Evolutionary conservation across 2,329 filamentous ascomycete genomes (phyloP), one percentile per base, ranked within the genome.

Genomic region (Ophiostoma tasmaniense): DNA sequence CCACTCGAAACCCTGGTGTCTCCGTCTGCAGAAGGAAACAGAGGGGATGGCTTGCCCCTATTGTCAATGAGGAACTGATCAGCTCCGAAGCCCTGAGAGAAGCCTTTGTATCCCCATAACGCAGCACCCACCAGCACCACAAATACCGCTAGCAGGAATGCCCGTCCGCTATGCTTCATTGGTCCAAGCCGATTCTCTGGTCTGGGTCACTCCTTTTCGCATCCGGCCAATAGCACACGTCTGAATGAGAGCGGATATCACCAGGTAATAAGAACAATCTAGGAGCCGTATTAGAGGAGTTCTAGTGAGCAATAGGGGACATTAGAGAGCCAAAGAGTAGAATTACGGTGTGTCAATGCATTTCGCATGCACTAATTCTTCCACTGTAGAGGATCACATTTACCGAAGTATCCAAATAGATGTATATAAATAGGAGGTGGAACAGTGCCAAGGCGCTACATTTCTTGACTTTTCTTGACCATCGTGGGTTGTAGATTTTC

Each of bases 401-500:
- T 45, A 45, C 42, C 42, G 42, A 45, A 55, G 50, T 22, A 55
- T 28, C 3, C 8, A 33, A 59, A 28, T 13, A 61, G 25, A 30
- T 14, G 22, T 25, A 61, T 61, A 61, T 61, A 61, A 55, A 55
- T 61, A 61, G 55, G 55, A 7, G 22, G 13, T 61, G 55, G 55
- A 17, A 13, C 25, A 20, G 2, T 30, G 55, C 55, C 55, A 61
- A 61, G 55, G 4, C 55, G 22, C 55, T 28, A 61, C 30, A 61
- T 61, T 61, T 61, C 55, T 30, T 30, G 55, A 61, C 55, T 61
- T 61, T 61, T 59, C 52, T 61, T 61, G 25, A 61, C 55, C 20
- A 33, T 61, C 55, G 55, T 25, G 11, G 6, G 55, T 61, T 61
- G 55, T 13, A 61, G 13, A 28, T 30, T 59, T 25, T 30, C 52